Evolutionary conservation across 2,329 filamentous ascomycete species (phyloP).

Genomic region (Trichoderma brevicompactum): DNA sequence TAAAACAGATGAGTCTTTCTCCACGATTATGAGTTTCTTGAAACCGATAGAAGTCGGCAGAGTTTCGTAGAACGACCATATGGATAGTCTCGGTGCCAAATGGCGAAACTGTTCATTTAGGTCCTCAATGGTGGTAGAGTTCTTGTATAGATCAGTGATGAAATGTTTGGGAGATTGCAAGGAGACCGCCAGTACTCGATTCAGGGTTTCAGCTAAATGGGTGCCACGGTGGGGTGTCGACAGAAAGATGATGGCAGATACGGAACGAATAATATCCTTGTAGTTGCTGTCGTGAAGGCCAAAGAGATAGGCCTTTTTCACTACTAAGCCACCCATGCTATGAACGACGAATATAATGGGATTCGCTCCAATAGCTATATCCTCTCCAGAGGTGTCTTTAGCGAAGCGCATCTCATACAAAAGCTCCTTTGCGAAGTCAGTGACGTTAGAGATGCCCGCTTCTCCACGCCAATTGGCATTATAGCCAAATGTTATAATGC

Average conservation of each 20-base stretch:
- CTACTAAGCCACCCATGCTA: constrained; percentile 18
- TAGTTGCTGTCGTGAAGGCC: not conserved
- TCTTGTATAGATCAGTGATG: not conserved
- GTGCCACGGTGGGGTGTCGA: constrained; percentile 16
- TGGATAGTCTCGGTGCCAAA: not conserved
- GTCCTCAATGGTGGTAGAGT: not conserved
- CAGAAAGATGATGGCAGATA: constrained; percentile 18
- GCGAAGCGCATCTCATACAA: constrained; percentile 13
- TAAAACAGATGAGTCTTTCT: constrained; percentile 10
- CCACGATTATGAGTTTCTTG: not conserved
- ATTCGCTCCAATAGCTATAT: not conserved
- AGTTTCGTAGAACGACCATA: constrained; percentile 26
- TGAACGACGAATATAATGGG: constrained; percentile 20
- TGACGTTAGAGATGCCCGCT: not conserved
- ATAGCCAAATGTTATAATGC: constrained; percentile 17
- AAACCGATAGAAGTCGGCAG: not conserved
- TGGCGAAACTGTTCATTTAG: constrained; percentile 11
- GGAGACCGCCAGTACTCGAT: not conserved
- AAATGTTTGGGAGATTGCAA: not conserved
- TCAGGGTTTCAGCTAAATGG: constrained; percentile 2
- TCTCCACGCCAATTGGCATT: constrained; percentile 17
- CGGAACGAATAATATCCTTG: not conserved
- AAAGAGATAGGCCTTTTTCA: constrained; percentile 15
- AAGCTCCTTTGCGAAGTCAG: constrained; percentile 12
- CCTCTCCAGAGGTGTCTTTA: constrained; percentile 4